Evolutionary conservation across 2,329 filamentous ascomycete genomes (phyloP), one percentile per base, ranked within the genome.

Genomic region (Phialocephala subalpina): DNA sequence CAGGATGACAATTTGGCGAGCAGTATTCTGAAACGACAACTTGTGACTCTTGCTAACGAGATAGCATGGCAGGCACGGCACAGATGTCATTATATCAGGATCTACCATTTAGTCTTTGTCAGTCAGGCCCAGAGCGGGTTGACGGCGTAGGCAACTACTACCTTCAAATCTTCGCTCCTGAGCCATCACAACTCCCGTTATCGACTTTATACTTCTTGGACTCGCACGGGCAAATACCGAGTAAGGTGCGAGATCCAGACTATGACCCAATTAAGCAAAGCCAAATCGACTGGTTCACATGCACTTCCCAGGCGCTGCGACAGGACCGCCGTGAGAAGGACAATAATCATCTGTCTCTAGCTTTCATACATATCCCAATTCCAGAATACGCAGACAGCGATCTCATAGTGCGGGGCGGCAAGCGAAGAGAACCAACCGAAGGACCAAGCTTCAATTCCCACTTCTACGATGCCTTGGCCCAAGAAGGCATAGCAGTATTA

Each of bases 241-340:
- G 97, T 75, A 92, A 97, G 79, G 87, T 89, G 63, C 88, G 91
- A 66, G 97, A 89, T 78, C 86, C 87, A 11, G 95, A 95, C 65
- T 98, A 98, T 77, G 94, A 97, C 80, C 97, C 94, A 93, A 83
- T 98, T 76, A 97, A 97, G 80, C 89, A 89, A 56, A 93, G 87
- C 73, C 95, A 98, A 79, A 97, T 97, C 67, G 87, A 92, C 61
- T 98, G 95, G 95, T 98, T 98, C 82, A 89, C 87, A 70, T 86
- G 87, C 69, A 97, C 92, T 2, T 90, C 92, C 1, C 71, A 77
- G 62, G 83, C 90, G 63, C 80, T 86, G 22, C 81, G 97, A 59
- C 91, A 91, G 78, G 87, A 88, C 73, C 87, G 88, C 70, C 93
- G 97, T 76, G 85, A 86, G 67, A 87, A 93, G 73, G 97, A 97